A percentile compares a stretch with the other conserved stretches of the same genome.
These are phyloP conservation scores for Candolleomyces eurysporus DNA, from an alignment of 768 basidiomycete species.

Conservation along the genomic window DNA sequence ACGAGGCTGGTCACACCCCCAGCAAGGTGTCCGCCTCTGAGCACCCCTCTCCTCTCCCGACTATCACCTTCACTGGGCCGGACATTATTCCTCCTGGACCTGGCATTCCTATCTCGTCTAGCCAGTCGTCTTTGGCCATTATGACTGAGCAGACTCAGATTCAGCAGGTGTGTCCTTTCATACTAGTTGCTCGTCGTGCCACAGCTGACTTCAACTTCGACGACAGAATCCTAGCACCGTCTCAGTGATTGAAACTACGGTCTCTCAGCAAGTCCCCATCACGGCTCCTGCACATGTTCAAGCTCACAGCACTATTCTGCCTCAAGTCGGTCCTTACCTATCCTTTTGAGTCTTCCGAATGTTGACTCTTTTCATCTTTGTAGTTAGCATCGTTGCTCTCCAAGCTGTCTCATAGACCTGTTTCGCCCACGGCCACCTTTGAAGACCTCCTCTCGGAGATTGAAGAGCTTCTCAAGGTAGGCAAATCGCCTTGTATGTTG, in stretches of 20 bases:
- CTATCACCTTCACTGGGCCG: neutral
- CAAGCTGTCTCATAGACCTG: too few relatives aligned
- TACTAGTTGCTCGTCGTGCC: too few relatives aligned
- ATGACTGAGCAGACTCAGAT: neutral
- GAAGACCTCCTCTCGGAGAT: too few relatives aligned
- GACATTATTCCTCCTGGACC: neutral
- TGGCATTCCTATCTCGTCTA: neutral
- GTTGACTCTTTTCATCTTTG: too few relatives aligned
- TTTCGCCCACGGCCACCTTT: too few relatives aligned
- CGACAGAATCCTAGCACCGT: neutral
- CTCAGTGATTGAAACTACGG: neutral
- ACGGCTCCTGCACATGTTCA: neutral
- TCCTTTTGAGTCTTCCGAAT: neutral
- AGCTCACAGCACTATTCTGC: neutral
- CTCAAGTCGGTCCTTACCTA: conserved; percentile 6
- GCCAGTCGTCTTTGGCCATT: neutral
- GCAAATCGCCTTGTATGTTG: too few relatives aligned
- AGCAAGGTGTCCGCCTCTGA: too few relatives aligned
- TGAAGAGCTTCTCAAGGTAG: too few relatives aligned
- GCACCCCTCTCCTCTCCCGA: neutral
- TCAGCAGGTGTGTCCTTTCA: neutral
- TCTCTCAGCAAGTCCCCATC: neutral
- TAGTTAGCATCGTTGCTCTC: too few relatives aligned
- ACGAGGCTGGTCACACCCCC: too few relatives aligned
- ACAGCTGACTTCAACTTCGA: too few relatives aligned